Base-by-base conservation (phyloP, 192 early-diverging fungal genomes). In the Linnemannia schmuckeri region DNA sequence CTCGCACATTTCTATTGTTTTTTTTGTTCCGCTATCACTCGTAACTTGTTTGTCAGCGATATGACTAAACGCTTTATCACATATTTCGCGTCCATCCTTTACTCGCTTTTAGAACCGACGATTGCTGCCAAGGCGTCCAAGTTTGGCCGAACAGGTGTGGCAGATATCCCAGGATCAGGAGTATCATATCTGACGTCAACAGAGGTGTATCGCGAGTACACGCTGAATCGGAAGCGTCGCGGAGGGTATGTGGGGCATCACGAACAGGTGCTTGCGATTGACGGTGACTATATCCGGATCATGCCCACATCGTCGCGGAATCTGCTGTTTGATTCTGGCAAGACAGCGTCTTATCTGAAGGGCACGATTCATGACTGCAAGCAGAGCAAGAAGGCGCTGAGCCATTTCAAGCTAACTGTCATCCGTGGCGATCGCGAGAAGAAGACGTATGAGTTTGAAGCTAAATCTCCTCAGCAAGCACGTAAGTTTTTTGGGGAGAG, bases 231-330 rank as follows among this genome's bases (percentile, higher is more conserved):
- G 52, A 96, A 97, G 68, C 93, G 93, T 44, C 93, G 97, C 76
- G 88, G 85, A 40, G 96, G 98, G 92, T 95, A 95, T 89, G 91
- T 95, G 12, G 95, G 97, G n/a, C 90, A 91, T 57, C 94, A 96
- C 66, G 96, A 97, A 71, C 94, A 97, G 44, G 88, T 94, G 35
- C 91, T 99, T n/a, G 97, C 96, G 0, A 97, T 99, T 78, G 97
- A 99, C 88, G 98, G 97, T 15, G 97, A 97, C 63, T 95, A 97
- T 69, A 94, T 99, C 38, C 95, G 97, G 74, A 90, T 99, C 52
- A 96, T 96, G 93, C 94, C 96, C 1, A 90, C 95, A 4, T 97
- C 97, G 69, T 92, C 92, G 30, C 76, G 87, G 69, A 94, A 92
- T 77, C 91, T 93, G 41, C 90, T 97, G 75, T 96, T 97, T 80